Conservation (phyloP, 2,329 filamentous ascomycete genomes). For the Leptographium procerum region DNA sequence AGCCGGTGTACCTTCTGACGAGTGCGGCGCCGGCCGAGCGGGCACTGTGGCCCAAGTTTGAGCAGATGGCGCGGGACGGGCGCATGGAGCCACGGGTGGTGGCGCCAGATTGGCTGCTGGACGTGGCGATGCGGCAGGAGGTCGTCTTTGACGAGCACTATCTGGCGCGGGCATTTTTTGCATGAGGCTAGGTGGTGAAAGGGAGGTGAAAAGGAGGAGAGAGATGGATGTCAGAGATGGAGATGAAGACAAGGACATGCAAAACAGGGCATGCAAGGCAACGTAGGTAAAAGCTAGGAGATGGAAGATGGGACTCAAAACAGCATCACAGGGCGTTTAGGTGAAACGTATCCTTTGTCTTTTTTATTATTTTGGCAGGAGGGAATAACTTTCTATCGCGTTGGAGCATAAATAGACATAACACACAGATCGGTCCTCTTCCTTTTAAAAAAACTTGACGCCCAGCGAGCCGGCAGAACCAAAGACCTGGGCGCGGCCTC, state of each 20-base stretch:
- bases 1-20: slow-evolving; percentile 75
- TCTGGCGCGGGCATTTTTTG: slow-evolving; percentile 22
- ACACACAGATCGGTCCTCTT: no score
- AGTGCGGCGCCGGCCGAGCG: slow-evolving; percentile 55
- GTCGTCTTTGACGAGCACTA: slow-evolving; percentile 57
- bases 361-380: no score
- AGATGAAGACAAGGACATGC: no score
- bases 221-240: not conserved
- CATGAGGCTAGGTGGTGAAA: not conserved
- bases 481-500: slow-evolving; percentile 88
- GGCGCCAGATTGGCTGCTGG: slow-evolving; percentile 77
- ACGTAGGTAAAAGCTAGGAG: no score
- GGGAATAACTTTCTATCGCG: no score
- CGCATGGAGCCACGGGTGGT: slow-evolving; percentile 76
- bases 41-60: slow-evolving; percentile 69
- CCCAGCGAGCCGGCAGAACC: slow-evolving; percentile 78
- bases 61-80: slow-evolving; percentile 63
- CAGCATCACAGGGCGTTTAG: not conserved
- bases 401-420: no score
- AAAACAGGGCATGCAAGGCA: no score
- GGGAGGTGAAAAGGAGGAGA: not conserved
- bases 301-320: no score
- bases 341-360: not conserved
- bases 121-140: slow-evolving; percentile 80
- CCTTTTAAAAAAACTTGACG: slow-evolving; percentile 93